Evolutionary conservation across 805 yeast genomes (phyloP), one percentile per base, ranked within the genome.

Genomic region (Naumovozyma baii): DNA sequence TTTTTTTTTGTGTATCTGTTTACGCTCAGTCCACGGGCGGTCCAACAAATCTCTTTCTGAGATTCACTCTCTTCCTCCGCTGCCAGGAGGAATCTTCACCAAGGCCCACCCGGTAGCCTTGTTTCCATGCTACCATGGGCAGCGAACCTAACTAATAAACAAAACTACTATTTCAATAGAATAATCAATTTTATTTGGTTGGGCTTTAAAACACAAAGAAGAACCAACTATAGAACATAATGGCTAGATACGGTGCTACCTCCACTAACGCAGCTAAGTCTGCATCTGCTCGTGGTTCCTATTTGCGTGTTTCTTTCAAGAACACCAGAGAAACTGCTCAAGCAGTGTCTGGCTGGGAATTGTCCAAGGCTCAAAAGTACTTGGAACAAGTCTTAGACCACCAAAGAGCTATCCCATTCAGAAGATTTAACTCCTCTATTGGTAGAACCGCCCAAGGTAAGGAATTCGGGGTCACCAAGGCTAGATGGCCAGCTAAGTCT

Each of bases 361-460:
- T 90, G 68, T 80, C 83, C 73, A 88, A 73, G 73, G 99, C 99
- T 64, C 86, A 87, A 70, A 73, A 77, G 66, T 92, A 92, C 85
- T 83, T 92, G 66, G 84, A 80, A 60, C 95, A 86, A 73, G 99
- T 92, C 57, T 72, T 83, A 68, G 94, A 88, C 72, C 95, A 92
- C 79, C 78, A 92, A 77, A 90, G 97, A 81, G 99, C 97, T 65
- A 85, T 92, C 62, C 99, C 99, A 69, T 86, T 92, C 92, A 84
- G 98, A 80, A 80, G 95, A 79, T 90, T 77, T 77, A 83, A 83
- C 78, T 78, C 83, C 57, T 84, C 95, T 62, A 88, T 85, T 64
- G 98, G 98, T 72, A 84, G 98, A 78, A 87, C 98, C 63, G 95
- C 94, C 61, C 98, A 92, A 77, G 98, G 96, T 76, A 90, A 92